Evolutionary conservation across 208 protist genomes (phyloP).

Genomic region (Wallacemonas sp.): DNA sequence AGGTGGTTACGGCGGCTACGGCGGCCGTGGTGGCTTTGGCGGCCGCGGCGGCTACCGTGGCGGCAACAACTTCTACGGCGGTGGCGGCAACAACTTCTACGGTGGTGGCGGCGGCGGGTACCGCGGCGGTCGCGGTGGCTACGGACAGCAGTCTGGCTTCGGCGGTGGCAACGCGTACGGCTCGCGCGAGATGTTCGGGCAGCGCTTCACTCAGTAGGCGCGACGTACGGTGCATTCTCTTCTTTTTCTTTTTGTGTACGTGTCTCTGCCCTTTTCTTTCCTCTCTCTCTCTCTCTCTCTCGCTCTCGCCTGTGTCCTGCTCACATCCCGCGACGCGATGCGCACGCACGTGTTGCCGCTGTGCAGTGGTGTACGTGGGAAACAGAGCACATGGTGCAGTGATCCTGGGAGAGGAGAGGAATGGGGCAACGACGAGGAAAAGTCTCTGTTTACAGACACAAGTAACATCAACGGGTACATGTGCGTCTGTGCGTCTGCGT

Average conservation of each 20-base stretch:
- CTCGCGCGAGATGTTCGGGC: slow-evolving; percentile 48
- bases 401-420: too few species aligned
- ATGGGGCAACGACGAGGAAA: too few species aligned
- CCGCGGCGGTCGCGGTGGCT: slow-evolving; percentile 14
- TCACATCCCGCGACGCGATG: too few species aligned
- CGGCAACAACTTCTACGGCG: slow-evolving; percentile 16
- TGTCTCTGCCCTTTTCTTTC: neutral
- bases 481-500: too few species aligned
- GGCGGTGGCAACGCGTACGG: slow-evolving; percentile 9
- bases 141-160: slow-evolving; percentile 2
- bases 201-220: slow-evolving; percentile 24
- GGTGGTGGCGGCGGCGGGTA: slow-evolving; percentile 28
- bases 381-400: too few species aligned
- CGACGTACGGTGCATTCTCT: neutral
- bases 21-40: slow-evolving; percentile 24
- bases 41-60: slow-evolving; percentile 18
- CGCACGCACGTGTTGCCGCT: too few species aligned
- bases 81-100: slow-evolving; percentile 21
- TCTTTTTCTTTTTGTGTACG: neutral
- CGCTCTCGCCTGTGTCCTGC: neutral
- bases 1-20: slow-evolving; percentile 22
- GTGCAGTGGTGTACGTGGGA: too few species aligned
- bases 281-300: neutral
- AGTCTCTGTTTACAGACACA: too few species aligned
- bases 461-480: too few species aligned